Percentiles rank a stretch among this genome's conserved stretches.
Conservation (phyloP, 2,329 filamentous ascomycete genomes). For the Beauveria sp. region DNA sequence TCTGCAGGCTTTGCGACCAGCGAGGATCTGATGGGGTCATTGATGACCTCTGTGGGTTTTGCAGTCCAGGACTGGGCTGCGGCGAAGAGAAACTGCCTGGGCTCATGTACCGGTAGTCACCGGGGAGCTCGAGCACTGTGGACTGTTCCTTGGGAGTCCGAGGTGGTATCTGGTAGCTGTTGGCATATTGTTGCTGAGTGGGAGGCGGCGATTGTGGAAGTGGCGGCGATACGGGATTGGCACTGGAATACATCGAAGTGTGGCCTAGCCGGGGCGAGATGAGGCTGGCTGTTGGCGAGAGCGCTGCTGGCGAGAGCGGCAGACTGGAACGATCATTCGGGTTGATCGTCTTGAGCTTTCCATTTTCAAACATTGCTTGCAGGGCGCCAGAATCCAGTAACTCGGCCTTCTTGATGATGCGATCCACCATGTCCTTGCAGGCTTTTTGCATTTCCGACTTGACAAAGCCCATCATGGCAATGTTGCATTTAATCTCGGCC, state of each 20-base stretch:
- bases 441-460: constrained; percentile 60
- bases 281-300: background rate
- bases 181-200: background rate
- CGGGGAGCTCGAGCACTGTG: constrained; percentile 17
- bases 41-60: constrained; percentile 29
- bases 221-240: background rate
- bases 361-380: constrained; percentile 60
- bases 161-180: background rate
- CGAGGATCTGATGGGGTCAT: constrained; percentile 21
- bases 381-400: constrained; percentile 58
- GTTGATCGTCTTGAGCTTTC: constrained; percentile 52
- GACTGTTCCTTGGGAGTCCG: background rate
- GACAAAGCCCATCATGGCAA: constrained; percentile 57
- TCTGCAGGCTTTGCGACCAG: constrained; percentile 13
- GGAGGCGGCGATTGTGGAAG: background rate
- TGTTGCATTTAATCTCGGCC: constrained; percentile 63
- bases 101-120: constrained; percentile 18
- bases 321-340: constrained; percentile 39
- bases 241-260: constrained; percentile 4
- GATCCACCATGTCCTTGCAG: constrained; percentile 57
- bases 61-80: constrained; percentile 1
- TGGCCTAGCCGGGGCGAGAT: background rate
- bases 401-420: constrained; percentile 65
- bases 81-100: background rate
- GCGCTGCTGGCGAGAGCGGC: background rate